A percentile compares a stretch with the other conserved stretches of the same genome.
These are phyloP conservation scores for Zoysia pacifica DNA, from an alignment of 176 grass and related monocot genomes.

Conservation along the genomic window DNA sequence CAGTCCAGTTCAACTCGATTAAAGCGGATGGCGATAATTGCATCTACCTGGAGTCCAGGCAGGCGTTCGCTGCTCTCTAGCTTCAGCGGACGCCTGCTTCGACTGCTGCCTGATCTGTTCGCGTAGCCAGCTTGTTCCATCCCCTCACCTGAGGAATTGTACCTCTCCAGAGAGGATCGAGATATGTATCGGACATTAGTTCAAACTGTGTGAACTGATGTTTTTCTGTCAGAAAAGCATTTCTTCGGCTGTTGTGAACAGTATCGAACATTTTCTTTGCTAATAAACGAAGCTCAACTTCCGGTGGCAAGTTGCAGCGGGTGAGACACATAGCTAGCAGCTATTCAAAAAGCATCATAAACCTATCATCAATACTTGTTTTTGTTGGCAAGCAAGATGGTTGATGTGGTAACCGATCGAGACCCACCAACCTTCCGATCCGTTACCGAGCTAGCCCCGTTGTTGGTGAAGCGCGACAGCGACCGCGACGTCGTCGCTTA, in stretches of 20 bases:
- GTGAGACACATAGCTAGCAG: background rate
- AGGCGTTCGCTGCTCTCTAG: constrained; percentile 6
- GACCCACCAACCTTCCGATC: constrained; percentile 45
- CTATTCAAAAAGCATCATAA: background rate
- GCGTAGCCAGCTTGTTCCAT: background rate
- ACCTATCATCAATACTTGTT: constrained; percentile 24
- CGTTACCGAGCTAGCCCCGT: background rate
- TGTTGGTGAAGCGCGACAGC: constrained; percentile 10
- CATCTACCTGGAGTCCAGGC: constrained; percentile 15
- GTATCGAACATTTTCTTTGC: too few relatives aligned
- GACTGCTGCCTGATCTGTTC: too few relatives aligned
- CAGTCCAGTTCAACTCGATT: constrained; percentile 28
- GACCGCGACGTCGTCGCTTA: constrained; percentile 27
- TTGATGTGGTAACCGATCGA: background rate
- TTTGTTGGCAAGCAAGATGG: constrained; percentile 39
- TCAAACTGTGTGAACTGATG: constrained; percentile 22
- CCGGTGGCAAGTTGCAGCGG: too few relatives aligned
- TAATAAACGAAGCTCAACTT: too few relatives aligned
- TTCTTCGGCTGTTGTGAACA: too few relatives aligned
- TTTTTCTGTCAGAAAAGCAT: background rate
- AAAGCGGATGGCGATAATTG: constrained; percentile 36
- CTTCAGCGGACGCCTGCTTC: background rate
- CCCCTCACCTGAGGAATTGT: background rate
- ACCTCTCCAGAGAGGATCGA: background rate
- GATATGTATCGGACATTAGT: background rate